Conservation (phyloP, 2,329 filamentous ascomycete species). For the Chalaropsis thielavioides region DNA sequence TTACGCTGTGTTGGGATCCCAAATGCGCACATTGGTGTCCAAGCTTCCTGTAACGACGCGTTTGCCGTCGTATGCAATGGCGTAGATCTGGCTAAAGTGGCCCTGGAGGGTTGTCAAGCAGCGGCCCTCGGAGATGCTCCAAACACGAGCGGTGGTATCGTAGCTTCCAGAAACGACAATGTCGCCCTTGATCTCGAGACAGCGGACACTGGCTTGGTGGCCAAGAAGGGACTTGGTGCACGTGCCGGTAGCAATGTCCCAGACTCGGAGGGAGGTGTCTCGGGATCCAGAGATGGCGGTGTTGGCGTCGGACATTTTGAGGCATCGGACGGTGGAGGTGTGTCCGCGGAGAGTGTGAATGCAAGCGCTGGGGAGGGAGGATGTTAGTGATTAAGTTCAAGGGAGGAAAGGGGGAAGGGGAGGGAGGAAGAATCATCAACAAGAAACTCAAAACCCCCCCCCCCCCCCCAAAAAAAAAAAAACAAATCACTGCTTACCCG, state of each 20-base stretch:
- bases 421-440: no score
- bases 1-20: conserved; percentile 80
- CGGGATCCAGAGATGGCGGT: conserved; percentile 93
- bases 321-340: conserved; percentile 87
- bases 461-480: conserved; percentile 1
- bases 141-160: conserved; percentile 90
- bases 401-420: neutral
- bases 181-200: conserved; percentile 89
- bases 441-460: no score
- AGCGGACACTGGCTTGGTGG: conserved; percentile 89
- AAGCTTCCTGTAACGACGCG: conserved; percentile 89
- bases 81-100: conserved; percentile 98
- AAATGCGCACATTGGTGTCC: conserved; percentile 92
- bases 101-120: conserved; percentile 82
- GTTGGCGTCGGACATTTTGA: conserved; percentile 91
- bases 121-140: conserved; percentile 91
- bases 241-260: conserved; percentile 78
- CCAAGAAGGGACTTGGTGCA: conserved; percentile 87
- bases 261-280: conserved; percentile 86
- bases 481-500: conserved; percentile 44
- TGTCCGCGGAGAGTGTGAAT: conserved; percentile 80
- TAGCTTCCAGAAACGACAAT: conserved; percentile 97
- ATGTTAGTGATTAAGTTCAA: neutral
- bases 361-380: conserved; percentile 40
- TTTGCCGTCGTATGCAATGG: conserved; percentile 89